Conservation (phyloP, 345 rosid species). For the Luvunga scandens region DNA sequence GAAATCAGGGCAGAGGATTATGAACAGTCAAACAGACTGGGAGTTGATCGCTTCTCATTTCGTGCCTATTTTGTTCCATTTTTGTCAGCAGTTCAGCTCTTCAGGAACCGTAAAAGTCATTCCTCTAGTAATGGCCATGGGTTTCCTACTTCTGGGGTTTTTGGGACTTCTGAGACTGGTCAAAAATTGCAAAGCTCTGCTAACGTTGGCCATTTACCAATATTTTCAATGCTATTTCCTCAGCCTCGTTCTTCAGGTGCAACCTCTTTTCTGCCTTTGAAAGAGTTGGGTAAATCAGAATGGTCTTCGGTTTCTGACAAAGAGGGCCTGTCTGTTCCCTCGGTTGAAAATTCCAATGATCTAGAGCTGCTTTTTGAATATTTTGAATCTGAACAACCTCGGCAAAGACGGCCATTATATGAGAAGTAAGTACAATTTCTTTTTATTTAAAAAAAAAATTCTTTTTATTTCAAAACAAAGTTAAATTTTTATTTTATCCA, state of each 20-base stretch:
- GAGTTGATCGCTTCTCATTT: constrained; percentile 42
- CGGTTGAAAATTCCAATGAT: constrained; percentile 21
- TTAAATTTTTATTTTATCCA: neutral
- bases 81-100: constrained; percentile 58
- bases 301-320: constrained; percentile 12
- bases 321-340: constrained; percentile 11
- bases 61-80: constrained; percentile 59
- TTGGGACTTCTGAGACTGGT: constrained; percentile 7
- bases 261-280: neutral
- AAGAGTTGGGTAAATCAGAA: constrained; percentile 10
- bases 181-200: constrained; percentile 15
- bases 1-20: constrained; percentile 50
- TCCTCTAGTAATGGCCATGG: neutral
- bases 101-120: constrained; percentile 23
- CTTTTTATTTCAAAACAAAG: too few relatives aligned
- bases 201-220: constrained; percentile 18
- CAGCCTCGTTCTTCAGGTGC: constrained; percentile 13
- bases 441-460: too few relatives aligned
- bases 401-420: constrained; percentile 48
- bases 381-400: constrained; percentile 57
- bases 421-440: constrained; percentile 39
- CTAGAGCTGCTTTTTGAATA: constrained; percentile 52
- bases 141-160: constrained; percentile 16
- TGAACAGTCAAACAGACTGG: constrained; percentile 35
- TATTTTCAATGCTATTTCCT: constrained; percentile 36